These are phyloP conservation scores for Intubia oerlemansii DNA, from an alignment of 2,329 filamentous ascomycete genomes.

Conservation along the genomic window DNA sequence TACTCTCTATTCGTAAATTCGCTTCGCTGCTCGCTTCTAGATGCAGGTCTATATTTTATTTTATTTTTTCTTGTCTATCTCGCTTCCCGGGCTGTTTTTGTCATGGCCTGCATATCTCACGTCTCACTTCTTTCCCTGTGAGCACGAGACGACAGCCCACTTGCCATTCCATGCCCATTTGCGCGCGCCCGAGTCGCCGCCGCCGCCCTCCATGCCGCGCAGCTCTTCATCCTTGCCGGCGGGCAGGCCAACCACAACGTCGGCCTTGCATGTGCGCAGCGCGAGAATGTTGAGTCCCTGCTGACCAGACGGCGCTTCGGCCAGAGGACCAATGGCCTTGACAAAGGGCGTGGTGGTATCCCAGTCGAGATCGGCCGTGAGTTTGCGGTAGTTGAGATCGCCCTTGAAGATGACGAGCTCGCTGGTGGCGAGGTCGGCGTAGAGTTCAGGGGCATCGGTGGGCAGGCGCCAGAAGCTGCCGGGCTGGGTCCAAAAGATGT, in stretches of 20 bases:
- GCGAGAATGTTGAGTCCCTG: conserved; percentile 63
- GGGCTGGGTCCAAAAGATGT: conserved; percentile 75
- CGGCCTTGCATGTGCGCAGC: conserved; percentile 86
- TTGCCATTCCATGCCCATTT: conserved; percentile 95
- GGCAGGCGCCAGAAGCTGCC: conserved; percentile 84
- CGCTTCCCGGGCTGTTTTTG: too few relatives aligned
- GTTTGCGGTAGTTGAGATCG: conserved; percentile 87
- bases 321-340: conserved; percentile 68
- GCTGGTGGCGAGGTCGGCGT: conserved; percentile 58
- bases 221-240: conserved; percentile 64
- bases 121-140: conserved; percentile 40
- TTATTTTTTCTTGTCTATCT: too few relatives aligned
- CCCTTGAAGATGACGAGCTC: conserved; percentile 94
- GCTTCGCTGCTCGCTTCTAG: too few relatives aligned
- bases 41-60: too few relatives aligned
- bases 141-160: conserved; percentile 86
- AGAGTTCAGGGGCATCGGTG: conserved; percentile 39
- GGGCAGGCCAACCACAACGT: conserved; percentile 78
- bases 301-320: conserved; percentile 54
- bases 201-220: conserved; percentile 42
- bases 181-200: conserved; percentile 46
- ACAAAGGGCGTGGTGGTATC: conserved; percentile 70
- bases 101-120: too few relatives aligned
- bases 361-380: conserved; percentile 72
- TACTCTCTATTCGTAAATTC: too few relatives aligned